Base-by-base conservation (phyloP, 495 filamentous ascomycete genomes). In the Astrothelium subdiscretum region DNA sequence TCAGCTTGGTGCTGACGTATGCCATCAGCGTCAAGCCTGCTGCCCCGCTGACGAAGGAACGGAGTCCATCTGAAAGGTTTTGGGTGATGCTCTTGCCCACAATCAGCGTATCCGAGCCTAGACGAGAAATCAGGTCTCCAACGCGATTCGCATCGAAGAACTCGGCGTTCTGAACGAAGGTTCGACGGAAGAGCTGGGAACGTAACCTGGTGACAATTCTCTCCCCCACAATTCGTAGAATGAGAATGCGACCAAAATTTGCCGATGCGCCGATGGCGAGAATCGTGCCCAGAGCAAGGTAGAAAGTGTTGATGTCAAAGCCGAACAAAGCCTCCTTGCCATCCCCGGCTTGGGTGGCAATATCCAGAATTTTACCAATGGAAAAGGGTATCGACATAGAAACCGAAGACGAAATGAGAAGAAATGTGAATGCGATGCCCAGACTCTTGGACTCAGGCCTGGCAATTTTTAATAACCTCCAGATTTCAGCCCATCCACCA, bases 121-220 rank as follows among this genome's bases (percentile, higher is more conserved):
- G 85, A 15, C 94, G 85, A 57, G 92, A 97, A 68, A 97, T 96
- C 67, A 98, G 76, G 71, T 98, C 94, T 66, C 94, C 94, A 40
- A 96, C 91, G 22, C 95, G 82, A 75, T 98, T 98, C 40, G 94
- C 94, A 71, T 98, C 94, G 71, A 97, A 98, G 78, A 98, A 98
- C 70, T 98, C 94, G 62, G 95, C 95, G 73, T 98, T 91, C 70
- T 98, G 94, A 24, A 91, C 77, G 63, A 95, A 94, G 0, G 94
- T 97, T 68, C 87, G 83, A 59, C 89, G 82, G 77, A 94, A 98
- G 24, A 98, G 84, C 72, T 88, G 87, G 11, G 91, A 92, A 43
- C 94, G 85, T 63, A 97, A 80, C 66, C 92, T 81, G 18, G 94
- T 84, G 31, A 98, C 95, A 57, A 97, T 91, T 32, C 95, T 82